Percentiles rank a stretch among this genome's conserved stretches.
Conservation (phyloP, 2,329 filamentous ascomycete genomes). For the Colletotrichum eremochloae region DNA sequence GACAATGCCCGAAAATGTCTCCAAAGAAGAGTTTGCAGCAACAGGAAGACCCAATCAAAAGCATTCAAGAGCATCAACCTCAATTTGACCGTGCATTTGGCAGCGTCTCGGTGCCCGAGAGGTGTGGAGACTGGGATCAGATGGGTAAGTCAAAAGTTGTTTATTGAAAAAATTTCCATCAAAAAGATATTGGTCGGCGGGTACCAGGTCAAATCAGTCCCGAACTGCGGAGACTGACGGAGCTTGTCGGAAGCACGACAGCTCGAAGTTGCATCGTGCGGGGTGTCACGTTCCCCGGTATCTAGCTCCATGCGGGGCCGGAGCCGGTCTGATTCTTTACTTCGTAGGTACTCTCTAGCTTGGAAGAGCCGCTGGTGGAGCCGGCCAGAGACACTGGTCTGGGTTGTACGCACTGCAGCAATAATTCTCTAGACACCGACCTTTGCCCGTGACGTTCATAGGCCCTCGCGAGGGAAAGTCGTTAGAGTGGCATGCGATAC, state of each 20-base stretch:
- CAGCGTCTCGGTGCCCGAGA: conserved; percentile 36
- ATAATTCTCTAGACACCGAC: not conserved
- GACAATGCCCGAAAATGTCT: conserved; percentile 36
- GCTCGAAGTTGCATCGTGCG: conserved; percentile 37
- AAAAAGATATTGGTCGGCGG: conserved; percentile 24
- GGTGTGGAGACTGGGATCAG: conserved; percentile 24
- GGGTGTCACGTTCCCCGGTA: conserved; percentile 31
- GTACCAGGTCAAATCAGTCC: conserved; percentile 25
- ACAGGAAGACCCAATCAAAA: conserved; percentile 15
- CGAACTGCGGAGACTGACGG: conserved; percentile 38
- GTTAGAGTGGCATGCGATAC: conserved; percentile 11
- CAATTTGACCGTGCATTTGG: conserved; percentile 34
- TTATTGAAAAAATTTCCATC: not conserved
- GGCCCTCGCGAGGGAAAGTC: not conserved
- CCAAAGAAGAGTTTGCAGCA: conserved; percentile 21
- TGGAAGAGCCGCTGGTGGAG: conserved; percentile 38
- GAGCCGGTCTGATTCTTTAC: conserved; percentile 21
- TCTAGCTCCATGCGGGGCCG: conserved; percentile 40
- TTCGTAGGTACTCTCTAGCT: conserved; percentile 16
- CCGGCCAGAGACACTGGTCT: conserved; percentile 25
- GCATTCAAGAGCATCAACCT: conserved; percentile 15
- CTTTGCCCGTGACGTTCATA: conserved; percentile 12
- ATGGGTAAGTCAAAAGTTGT: not conserved
- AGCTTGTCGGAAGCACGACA: conserved; percentile 41
- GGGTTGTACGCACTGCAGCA: not conserved